These are phyloP conservation scores for Plasmodium gallinaceum DNA, from an alignment of 169 alveolate genomes.

Conservation along the genomic window DNA sequence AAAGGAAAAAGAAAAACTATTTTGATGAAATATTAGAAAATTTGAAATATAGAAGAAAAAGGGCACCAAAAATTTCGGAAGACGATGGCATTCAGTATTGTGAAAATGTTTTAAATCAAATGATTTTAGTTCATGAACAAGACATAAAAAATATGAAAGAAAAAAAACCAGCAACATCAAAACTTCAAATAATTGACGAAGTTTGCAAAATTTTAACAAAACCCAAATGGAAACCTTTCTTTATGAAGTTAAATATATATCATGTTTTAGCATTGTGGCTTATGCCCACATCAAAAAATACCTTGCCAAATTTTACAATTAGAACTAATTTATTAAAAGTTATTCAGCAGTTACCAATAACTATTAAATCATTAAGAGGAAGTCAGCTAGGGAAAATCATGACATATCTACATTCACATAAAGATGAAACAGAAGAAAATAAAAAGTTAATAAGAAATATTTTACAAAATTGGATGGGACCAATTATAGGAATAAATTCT, in stretches of 20 bases:
- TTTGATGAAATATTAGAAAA: conserved; percentile 77
- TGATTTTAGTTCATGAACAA: conserved; percentile 82
- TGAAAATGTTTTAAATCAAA: conserved; percentile 71
- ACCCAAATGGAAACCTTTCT: conserved; percentile 88
- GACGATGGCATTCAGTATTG: conserved; percentile 72
- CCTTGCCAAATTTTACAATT: conserved; percentile 88
- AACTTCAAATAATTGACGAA: conserved; percentile 86
- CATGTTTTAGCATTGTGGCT: conserved; percentile 89
- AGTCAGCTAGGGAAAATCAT: conserved; percentile 87
- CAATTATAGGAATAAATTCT: conserved; percentile 86
- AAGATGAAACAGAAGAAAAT: conserved; percentile 87
- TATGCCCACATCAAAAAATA: conserved; percentile 86
- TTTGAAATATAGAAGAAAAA: conserved; percentile 52
- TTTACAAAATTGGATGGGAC: conserved; percentile 89
- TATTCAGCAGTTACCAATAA: conserved; percentile 85
- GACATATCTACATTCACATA: conserved; percentile 88
- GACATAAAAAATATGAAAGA: conserved; percentile 83
- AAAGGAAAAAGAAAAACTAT: conserved; percentile 60
- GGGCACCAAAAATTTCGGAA: conserved; percentile 63
- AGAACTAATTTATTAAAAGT: conserved; percentile 86
- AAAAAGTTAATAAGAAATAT: conserved; percentile 85
- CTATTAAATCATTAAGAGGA: conserved; percentile 85
- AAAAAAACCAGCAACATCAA: conserved; percentile 88
- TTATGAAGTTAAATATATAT: conserved; percentile 87
- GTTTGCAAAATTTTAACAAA: conserved; percentile 83